Base-by-base conservation (phyloP, 2,329 filamentous ascomycete genomes). In the Amesomyces nigricolor region DNA sequence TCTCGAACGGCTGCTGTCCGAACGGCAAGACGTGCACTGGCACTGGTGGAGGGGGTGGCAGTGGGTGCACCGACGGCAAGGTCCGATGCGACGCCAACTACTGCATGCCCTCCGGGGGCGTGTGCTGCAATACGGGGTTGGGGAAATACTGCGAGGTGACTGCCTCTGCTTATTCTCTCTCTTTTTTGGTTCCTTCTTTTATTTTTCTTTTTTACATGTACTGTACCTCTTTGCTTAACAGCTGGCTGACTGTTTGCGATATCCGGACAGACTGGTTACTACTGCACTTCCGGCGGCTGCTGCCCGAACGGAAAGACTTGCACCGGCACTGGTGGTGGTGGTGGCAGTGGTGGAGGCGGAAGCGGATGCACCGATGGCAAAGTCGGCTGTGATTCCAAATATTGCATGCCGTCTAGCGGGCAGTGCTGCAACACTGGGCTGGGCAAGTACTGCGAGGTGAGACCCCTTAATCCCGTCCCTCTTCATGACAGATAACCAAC, bases 61-160 rank as follows among this genome's bases (percentile, higher is more conserved):
- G 48, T 16, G 38, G 38, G 5, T 58, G 58, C 47, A 37, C 17
- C 39, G 22, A 42, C 22, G 47, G 51, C 30, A 37, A 46, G 17
- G 48, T 29, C 4, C 3, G 6, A 32, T 48, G 40, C 30, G 49
- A 51, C 40, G 26, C 39, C 11, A 29, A 57, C 10, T 38, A 44
- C 29, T 59, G 53, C 51, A 61, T 59, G 26, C 56, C 57, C 3
- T 16, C 43, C 13, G 37, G 26, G 14, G 54, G 53, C 10, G 52
- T 52, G 6, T 60, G 58, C 42, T 60, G 53, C 19, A 42, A 50
- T 14, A n/a, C 43, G 7, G 56, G 51, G 5, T 16, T 22, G 7
- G 60, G 58, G 19, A 48, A 52, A 10, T 62, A 56, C 26, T 60
- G 60, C 49, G 39, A 56, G 11, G 57, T 56, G 47, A 42, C 48